Evolutionary conservation across 345 rosid species (phyloP).

Genomic region (Lumnitzera racemosa): DNA sequence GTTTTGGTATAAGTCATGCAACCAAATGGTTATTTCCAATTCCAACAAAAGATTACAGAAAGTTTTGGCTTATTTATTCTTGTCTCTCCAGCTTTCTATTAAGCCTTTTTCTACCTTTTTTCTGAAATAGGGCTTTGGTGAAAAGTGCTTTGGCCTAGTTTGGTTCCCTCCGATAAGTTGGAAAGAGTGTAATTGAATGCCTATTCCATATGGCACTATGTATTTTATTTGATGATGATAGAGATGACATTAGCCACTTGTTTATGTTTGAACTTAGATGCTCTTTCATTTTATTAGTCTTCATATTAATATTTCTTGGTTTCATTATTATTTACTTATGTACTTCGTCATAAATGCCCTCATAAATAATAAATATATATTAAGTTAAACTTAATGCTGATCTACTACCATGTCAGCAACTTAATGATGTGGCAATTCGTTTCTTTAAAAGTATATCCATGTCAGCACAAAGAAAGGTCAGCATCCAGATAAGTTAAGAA

Average conservation of each 20-base stretch:
- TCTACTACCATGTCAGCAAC: too few relatives aligned
- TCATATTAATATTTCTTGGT: not conserved
- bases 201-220: not conserved
- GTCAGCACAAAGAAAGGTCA: too few relatives aligned
- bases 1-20: constrained; percentile 1
- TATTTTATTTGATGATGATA: not conserved
- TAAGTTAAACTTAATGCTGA: too few relatives aligned
- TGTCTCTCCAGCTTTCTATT: constrained; percentile 6
- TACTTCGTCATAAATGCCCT: too few relatives aligned
- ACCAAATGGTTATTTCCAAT: constrained; percentile 1
- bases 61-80: not conserved
- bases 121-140: constrained; percentile 12
- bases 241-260: too few relatives aligned
- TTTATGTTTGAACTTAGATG: not conserved
- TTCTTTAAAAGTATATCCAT: too few relatives aligned
- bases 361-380: too few relatives aligned
- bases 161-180: not conserved
- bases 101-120: not conserved
- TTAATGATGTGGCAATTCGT: too few relatives aligned
- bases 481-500: too few relatives aligned
- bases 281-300: not conserved
- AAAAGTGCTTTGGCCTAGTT: not conserved
- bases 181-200: too few relatives aligned
- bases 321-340: not conserved
- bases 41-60: not conserved